Evolutionary conservation across 495 filamentous ascomycete species (phyloP), one percentile per base, ranked within the genome.

Genomic region (Immersiella caudata): DNA sequence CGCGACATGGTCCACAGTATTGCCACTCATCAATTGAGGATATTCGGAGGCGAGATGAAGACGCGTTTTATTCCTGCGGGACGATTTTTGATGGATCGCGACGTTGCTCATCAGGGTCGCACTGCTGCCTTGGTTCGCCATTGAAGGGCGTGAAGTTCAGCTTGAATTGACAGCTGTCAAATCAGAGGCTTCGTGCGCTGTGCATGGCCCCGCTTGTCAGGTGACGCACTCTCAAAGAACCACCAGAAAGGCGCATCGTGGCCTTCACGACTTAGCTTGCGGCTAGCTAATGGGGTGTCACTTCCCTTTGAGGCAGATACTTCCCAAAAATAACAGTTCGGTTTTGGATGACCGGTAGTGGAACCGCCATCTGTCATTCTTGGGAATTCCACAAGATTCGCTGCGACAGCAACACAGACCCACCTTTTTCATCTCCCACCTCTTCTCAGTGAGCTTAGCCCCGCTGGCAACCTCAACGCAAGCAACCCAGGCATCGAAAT

Each of bases 1-100:
- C 59, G 59, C 59, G 59, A 62, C 59, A 62, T 62, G 29, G 35
- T 49, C 33, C 16, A 16, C 2, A 22, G 14, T 21, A 14, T 24
- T 20, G 29, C 8, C 7, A 24, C 24, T 33, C 59, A 62, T 62
- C 59, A 62, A 62, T 27, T 35, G 26, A 11, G 20, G 6, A 21
- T 29, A 26, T 33, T 25, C 20, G 16, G 40, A 6, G 40, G 9
- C 16, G 40, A 14, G 40, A 46, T 12, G 40, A 2, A 46, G 40
- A 46, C 14, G 40, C 40, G 11, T 3, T 18, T 18, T 2, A 46
- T 14, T 4, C 40, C 40, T 46, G 2, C 16, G 9, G 16, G 16
- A 46, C 40, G 40, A 12, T 46, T 4, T 46, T 46, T 12, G 14
- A 14, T 46, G 40, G 11, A 18, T 46, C 40, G 40, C 40, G 40